Evolutionary conservation across 257 asterid genomes (phyloP).

Genomic region (Nicotiana noctiflora): DNA sequence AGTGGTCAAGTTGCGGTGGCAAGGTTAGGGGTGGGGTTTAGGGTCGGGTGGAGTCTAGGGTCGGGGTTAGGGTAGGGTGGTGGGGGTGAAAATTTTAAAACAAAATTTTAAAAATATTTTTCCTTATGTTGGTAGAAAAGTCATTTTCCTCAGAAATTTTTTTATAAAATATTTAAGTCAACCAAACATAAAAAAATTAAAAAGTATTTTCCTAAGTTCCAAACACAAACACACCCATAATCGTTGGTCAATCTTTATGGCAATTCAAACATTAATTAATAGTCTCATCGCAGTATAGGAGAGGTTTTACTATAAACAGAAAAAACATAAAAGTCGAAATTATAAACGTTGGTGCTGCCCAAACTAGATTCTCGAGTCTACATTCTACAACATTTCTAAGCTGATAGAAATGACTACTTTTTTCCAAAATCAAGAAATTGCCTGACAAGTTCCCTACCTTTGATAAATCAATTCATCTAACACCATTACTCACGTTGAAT

Average conservation of each 20-base stretch:
- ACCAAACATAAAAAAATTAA: no score
- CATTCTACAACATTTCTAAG: conserved; percentile 9
- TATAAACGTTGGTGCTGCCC: conserved; percentile 11
- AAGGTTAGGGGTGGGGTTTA: no score
- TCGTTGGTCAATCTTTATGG: neutral
- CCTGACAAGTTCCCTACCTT: conserved; percentile 26
- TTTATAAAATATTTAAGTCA: no score
- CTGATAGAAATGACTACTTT: neutral
- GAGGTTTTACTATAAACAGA: neutral
- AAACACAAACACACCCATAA: neutral
- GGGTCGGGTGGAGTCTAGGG: no score
- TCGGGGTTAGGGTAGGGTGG: no score
- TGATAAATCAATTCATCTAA: neutral
- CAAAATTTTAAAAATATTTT: no score
- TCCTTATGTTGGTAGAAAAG: no score
- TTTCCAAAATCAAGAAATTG: conserved; percentile 18
- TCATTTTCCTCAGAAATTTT: no score
- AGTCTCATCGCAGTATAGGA: neutral
- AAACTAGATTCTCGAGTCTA: conserved; percentile 24
- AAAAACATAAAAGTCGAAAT: neutral
- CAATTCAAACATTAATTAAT: neutral
- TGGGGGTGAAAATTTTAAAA: no score
- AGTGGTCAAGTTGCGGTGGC: no score
- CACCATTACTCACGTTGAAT: conserved; percentile 13
- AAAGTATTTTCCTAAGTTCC: no score